Conservation (phyloP, 129 eudicot genomes). For the Silybum marianum region DNA sequence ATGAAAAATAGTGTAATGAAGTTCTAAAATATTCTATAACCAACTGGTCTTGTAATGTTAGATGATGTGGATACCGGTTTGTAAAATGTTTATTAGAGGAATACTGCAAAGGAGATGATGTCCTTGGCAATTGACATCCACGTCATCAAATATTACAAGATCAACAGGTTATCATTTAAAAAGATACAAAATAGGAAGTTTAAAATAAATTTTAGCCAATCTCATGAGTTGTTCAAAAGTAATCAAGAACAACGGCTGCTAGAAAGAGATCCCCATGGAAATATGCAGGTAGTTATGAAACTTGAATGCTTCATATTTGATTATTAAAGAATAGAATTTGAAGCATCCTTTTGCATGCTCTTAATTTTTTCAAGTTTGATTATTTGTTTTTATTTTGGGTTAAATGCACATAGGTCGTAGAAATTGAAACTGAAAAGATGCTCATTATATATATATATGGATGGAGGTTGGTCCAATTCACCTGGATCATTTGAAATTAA, state of each 20-base stretch:
- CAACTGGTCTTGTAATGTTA: no score
- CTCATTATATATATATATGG: slow-evolving; percentile 41
- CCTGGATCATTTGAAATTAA: no score
- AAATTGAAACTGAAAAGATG: slow-evolving; percentile 97
- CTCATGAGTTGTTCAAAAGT: slow-evolving; percentile 73
- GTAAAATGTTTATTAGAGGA: no score
- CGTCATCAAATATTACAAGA: no score
- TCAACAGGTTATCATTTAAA: no score
- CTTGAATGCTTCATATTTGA: slow-evolving; percentile 12
- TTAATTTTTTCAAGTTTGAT: not conserved
- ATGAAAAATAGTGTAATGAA: no score
- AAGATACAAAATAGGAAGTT: no score
- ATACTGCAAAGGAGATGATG: no score
- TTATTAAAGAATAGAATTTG: not conserved
- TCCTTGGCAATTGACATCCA: no score
- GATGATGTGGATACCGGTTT: no score
- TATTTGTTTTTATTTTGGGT: not conserved
- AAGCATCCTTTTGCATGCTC: not conserved
- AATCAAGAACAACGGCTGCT: slow-evolving; percentile 86
- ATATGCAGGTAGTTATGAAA: slow-evolving; percentile 72
- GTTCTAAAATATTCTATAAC: no score
- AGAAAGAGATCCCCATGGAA: slow-evolving; percentile 99
- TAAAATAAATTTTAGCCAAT: slow-evolving; percentile 76
- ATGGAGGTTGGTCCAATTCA: no score
- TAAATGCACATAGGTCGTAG: slow-evolving; percentile 61